Base-by-base conservation (phyloP, 208 protist genomes). In the Acanthamoeba healyi region DNA sequence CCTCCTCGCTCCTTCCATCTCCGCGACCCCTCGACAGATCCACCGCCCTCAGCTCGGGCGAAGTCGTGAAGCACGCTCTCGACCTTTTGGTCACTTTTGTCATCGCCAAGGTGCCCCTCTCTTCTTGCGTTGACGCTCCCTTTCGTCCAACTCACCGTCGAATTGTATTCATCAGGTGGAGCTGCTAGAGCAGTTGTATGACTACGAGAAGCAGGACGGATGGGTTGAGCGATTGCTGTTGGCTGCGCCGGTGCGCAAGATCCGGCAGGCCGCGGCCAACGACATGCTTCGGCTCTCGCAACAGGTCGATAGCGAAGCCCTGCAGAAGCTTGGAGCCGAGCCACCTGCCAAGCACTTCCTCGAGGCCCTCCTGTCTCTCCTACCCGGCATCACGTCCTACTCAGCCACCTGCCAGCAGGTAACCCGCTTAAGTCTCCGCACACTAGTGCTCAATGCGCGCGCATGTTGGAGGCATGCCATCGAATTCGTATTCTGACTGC, bases 271-370 rank as follows among this genome's bases (percentile, higher is more conserved):
- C 7, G 36, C 65, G 10, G 89, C 89, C 72, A 38, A 40, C 49
- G 70, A 34, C 17, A 82, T 94, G 44, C 46, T 67, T 24, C 32
- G 44, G 9, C 89, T 94, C 44, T 86, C 44, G n/a, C 17, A 42
- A 24, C 89, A 82, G 34, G 26, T 92, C 36, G n/a, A 44, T 14
- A 49, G 40, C n/a, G 42, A 32, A 58, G 36, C 54, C 40, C 87
- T 61, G 32, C n/a, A 49, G 29, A 74, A 74, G 24, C 32, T 77
- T n/a, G 40, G 61, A 7, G 87, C 87, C 24, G 87, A 92, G 36
- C 61, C 87, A 6, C 87, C 87, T 12, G 54, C 87, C 24, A 92
- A 92, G 87, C 61, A 77, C 63, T 92, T 92, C 87, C 38, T 92
- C 29, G 32, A 92, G 63, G 58, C 46, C 22, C 46, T 92, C 32